A percentile compares a stretch with the other conserved stretches of the same genome.
Evolutionary conservation across 768 basidiomycete species (phyloP).

Genomic region (Hortiboletus campestris): DNA sequence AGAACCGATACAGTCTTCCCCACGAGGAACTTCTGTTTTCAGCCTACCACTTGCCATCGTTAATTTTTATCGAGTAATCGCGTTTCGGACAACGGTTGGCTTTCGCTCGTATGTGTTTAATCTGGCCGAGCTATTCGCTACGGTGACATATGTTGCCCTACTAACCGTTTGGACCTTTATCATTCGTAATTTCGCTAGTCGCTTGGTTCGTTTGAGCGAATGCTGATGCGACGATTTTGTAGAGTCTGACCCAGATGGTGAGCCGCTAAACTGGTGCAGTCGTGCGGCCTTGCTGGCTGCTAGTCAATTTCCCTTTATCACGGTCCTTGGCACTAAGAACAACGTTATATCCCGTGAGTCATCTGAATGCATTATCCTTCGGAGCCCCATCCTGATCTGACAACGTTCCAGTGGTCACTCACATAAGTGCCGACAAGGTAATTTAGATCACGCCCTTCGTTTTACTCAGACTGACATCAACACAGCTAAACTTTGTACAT

Average conservation of each 20-base stretch:
- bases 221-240: background rate
- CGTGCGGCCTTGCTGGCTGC: conserved; percentile 32
- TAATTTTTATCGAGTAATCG: conserved; percentile 35
- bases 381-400: background rate
- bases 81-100: conserved; percentile 37
- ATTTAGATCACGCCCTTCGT: background rate
- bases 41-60: conserved; percentile 31
- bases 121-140: conserved; percentile 40
- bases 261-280: conserved; percentile 33
- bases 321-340: conserved; percentile 45
- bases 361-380: background rate
- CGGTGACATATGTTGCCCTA: conserved; percentile 36
- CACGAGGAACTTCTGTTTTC: conserved; percentile 12
- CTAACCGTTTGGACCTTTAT: conserved; percentile 37
- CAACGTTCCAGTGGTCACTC: conserved; percentile 17
- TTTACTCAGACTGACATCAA: background rate
- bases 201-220: background rate
- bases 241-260: conserved; percentile 22
- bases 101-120: conserved; percentile 39
- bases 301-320: conserved; percentile 40
- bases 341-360: conserved; percentile 22
- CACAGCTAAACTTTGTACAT: conserved; percentile 40
- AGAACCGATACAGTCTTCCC: background rate
- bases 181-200: conserved; percentile 32
- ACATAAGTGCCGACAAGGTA: conserved; percentile 24